Evolutionary conservation across 768 basidiomycete species (phyloP).

Genomic region (Podaxis carcinomalis): DNA sequence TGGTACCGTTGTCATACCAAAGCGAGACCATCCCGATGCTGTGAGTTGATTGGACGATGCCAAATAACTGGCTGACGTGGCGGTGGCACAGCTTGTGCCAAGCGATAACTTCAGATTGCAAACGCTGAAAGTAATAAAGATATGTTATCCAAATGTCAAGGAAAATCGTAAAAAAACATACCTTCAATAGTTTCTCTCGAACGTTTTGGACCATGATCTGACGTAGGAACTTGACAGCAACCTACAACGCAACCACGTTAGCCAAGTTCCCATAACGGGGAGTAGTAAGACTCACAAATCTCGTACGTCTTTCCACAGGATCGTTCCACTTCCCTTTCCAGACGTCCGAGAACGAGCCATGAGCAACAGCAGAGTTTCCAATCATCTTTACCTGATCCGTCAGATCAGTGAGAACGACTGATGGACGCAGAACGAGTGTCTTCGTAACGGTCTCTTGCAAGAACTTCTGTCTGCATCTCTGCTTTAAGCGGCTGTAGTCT

Average conservation of each 20-base stretch:
- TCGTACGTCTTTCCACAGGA: constrained; percentile 33
- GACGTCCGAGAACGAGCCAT: constrained; percentile 58
- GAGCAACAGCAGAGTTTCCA: constrained; percentile 43
- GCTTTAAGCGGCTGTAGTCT: constrained; percentile 52
- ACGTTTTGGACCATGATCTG: constrained; percentile 46
- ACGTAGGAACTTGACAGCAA: constrained; percentile 56
- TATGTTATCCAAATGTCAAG: not conserved
- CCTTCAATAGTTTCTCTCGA: constrained; percentile 49
- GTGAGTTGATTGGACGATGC: constrained; percentile 44
- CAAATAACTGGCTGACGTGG: constrained; percentile 52
- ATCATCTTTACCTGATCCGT: constrained; percentile 49
- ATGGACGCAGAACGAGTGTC: constrained; percentile 47
- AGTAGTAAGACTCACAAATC: constrained; percentile 23
- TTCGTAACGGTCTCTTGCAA: constrained; percentile 51
- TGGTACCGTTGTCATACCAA: constrained; percentile 59
- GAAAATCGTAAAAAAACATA: constrained; percentile 15
- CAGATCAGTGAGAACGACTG: constrained; percentile 45
- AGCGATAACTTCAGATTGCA: constrained; percentile 51
- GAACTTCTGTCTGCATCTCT: constrained; percentile 54
- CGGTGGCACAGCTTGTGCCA: constrained; percentile 56
- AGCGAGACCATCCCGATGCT: constrained; percentile 63
- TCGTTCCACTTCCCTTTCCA: constrained; percentile 58
- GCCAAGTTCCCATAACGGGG: not conserved
- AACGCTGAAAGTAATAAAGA: constrained; percentile 30
- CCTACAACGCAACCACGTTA: constrained; percentile 24